A percentile compares a stretch with the other conserved stretches of the same genome.
Evolutionary conservation across 352 stramenopile species (phyloP).

Genomic region (Pythium grandisporangium): DNA sequence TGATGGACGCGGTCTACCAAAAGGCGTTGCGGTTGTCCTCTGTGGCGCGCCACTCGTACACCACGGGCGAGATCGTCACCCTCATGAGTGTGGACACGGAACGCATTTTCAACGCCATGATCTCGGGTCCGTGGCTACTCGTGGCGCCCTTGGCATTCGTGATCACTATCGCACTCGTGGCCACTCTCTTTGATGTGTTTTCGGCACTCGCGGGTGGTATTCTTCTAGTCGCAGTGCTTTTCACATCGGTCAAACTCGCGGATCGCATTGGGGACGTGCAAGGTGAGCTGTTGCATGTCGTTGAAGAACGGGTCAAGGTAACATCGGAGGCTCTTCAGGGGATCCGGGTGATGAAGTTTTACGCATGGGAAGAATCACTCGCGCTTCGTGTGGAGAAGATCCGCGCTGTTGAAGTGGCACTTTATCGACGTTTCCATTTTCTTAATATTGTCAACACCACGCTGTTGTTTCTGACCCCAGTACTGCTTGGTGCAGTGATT

Average conservation of each 20-base stretch:
- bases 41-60: conserved; percentile 18
- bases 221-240: conserved; percentile 12
- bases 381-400: conserved; percentile 30
- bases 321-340: conserved; percentile 89
- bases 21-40: conserved; percentile 23
- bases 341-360: conserved; percentile 88
- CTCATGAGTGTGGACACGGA: conserved; percentile 27
- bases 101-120: conserved; percentile 26
- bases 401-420: conserved; percentile 24
- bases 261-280: conserved; percentile 13
- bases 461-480: conserved; percentile 39
- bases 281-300: conserved; percentile 13
- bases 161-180: conserved; percentile 21
- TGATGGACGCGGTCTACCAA: conserved; percentile 31
- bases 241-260: conserved; percentile 8
- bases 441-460: conserved; percentile 52
- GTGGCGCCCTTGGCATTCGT: conserved; percentile 19
- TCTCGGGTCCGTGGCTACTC: conserved; percentile 18
- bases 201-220: conserved; percentile 9
- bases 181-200: conserved; percentile 13
- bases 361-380: conserved; percentile 66
- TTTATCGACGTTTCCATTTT: conserved; percentile 43
- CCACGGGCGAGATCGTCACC: conserved; percentile 29
- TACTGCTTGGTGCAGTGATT: conserved; percentile 27
- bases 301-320: conserved; percentile 83